These are phyloP conservation scores for Blastobotrys americana DNA, from an alignment of 805 yeast species.

Conservation along the genomic window DNA sequence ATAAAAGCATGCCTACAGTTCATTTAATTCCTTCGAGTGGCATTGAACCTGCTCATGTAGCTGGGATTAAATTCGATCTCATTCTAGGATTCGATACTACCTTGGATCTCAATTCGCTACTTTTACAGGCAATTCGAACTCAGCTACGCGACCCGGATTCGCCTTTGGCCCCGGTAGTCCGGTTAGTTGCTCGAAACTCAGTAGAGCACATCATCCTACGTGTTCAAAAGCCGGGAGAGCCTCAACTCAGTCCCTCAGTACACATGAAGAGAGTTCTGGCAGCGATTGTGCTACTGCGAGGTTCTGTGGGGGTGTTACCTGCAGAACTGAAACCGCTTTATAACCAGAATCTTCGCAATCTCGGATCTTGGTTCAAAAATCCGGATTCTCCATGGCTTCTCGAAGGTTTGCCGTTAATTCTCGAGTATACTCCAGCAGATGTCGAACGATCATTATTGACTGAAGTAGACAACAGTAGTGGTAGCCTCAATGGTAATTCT, in stretches of 20 bases:
- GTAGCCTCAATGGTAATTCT: slow-evolving; percentile 8
- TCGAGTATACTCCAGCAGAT: slow-evolving; percentile 58
- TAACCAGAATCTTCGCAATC: slow-evolving; percentile 53
- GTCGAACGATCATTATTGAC: slow-evolving; percentile 56
- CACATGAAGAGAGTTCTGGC: slow-evolving; percentile 61
- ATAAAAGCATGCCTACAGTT: slow-evolving; percentile 28
- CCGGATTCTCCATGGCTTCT: slow-evolving; percentile 59
- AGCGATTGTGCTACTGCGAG: slow-evolving; percentile 74
- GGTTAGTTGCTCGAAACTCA: slow-evolving; percentile 70
- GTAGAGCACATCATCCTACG: slow-evolving; percentile 70
- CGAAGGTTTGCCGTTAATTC: slow-evolving; percentile 62
- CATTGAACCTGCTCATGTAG: slow-evolving; percentile 20
- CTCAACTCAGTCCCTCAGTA: background rate
- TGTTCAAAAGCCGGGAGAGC: slow-evolving; percentile 27
- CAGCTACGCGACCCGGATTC: slow-evolving; percentile 15
- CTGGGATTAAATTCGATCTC: slow-evolving; percentile 41
- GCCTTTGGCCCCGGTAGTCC: slow-evolving; percentile 52
- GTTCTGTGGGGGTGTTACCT: slow-evolving; percentile 73
- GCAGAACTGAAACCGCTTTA: slow-evolving; percentile 73
- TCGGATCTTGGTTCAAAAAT: slow-evolving; percentile 54
- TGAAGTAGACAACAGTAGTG: slow-evolving; percentile 18
- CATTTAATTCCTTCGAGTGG: slow-evolving; percentile 40
- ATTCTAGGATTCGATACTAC: slow-evolving; percentile 59
- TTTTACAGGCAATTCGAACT: slow-evolving; percentile 30
- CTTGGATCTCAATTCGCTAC: slow-evolving; percentile 38